phyloP scores from a whole-genome alignment of 1,284 basidiomycete species.

The Microbotryomycetes sp. region DNA sequence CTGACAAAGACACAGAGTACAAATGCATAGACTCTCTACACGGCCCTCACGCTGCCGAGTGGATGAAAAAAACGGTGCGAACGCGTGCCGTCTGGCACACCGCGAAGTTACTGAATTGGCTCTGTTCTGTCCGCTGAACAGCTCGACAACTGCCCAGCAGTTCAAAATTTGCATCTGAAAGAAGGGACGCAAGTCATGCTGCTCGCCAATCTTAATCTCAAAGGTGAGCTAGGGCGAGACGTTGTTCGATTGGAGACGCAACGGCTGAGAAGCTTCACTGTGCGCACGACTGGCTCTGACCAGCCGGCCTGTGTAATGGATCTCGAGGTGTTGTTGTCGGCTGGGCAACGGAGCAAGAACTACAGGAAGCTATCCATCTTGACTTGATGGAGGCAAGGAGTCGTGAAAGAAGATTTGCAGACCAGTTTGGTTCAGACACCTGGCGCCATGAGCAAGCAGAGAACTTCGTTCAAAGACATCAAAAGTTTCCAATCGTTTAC shows the following conservation, averaged over 20 bases:
- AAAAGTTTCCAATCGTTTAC: conserved; percentile 26
- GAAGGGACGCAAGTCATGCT: conserved; percentile 35
- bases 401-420: neutral
- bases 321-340: conserved; percentile 36
- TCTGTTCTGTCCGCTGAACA: neutral
- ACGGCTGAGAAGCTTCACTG: too few relatives aligned
- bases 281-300: too few relatives aligned
- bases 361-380: neutral
- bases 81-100: too few relatives aligned
- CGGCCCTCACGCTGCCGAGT: conserved; percentile 9
- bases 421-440: too few relatives aligned
- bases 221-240: conserved; percentile 10
- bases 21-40: conserved; percentile 19
- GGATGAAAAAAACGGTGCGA: conserved; percentile 1
- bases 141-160: conserved; percentile 29
- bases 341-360: conserved; percentile 21
- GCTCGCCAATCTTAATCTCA: conserved; percentile 32
- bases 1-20: conserved; percentile 16
- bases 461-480: neutral
- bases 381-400: neutral
- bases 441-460: neutral
- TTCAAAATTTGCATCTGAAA: conserved; percentile 22
- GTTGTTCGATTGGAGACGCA: too few relatives aligned
- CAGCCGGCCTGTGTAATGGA: conserved; percentile 23
- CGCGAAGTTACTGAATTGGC: too few relatives aligned